phyloP scores from a whole-genome alignment of 805 yeast species.

The Lachancea cidri region DNA sequence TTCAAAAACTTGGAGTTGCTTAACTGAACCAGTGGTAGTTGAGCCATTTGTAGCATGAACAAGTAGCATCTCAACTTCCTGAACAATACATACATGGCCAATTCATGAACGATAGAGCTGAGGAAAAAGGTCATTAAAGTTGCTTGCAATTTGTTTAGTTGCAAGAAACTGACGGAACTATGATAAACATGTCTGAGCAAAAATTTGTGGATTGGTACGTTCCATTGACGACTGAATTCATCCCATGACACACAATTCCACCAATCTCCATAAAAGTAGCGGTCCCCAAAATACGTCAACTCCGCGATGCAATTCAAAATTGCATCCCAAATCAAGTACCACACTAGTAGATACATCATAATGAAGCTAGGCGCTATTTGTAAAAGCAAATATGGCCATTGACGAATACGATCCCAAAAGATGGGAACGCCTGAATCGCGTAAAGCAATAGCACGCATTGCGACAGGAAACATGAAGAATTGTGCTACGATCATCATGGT shows the following conservation, averaged over 20 bases:
- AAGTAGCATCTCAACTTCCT: slow-evolving; percentile 75
- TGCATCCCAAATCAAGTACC: slow-evolving; percentile 93
- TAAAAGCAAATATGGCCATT: slow-evolving; percentile 39
- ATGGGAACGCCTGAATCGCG: slow-evolving; percentile 33
- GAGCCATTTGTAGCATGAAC: slow-evolving; percentile 77
- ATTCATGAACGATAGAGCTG: slow-evolving; percentile 81
- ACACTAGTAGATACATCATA: slow-evolving; percentile 66
- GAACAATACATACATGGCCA: slow-evolving; percentile 87
- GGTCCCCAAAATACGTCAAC: slow-evolving; percentile 76
- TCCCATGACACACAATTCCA: slow-evolving; percentile 96
- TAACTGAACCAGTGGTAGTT: slow-evolving; percentile 69
- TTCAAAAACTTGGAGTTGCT: slow-evolving; percentile 55
- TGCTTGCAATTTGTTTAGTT: slow-evolving; percentile 61
- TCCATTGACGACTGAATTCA: slow-evolving; percentile 92
- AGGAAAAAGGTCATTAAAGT: slow-evolving; percentile 72
- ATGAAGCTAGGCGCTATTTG: slow-evolving; percentile 81
- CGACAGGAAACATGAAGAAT: slow-evolving; percentile 67
- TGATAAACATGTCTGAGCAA: slow-evolving; percentile 91
- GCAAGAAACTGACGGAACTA: slow-evolving; percentile 72
- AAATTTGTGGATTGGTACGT: slow-evolving; percentile 86
- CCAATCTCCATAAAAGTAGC: slow-evolving; percentile 95
- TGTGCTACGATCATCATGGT: slow-evolving; percentile 81
- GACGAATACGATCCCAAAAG: slow-evolving; percentile 16
- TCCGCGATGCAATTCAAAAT: slow-evolving; percentile 89
- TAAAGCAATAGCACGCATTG: slow-evolving; percentile 51